Percentiles rank a stretch among this genome's conserved stretches.
Conservation (phyloP, 306 rosid genomes). For the Elaeagnus macrophylla region DNA sequence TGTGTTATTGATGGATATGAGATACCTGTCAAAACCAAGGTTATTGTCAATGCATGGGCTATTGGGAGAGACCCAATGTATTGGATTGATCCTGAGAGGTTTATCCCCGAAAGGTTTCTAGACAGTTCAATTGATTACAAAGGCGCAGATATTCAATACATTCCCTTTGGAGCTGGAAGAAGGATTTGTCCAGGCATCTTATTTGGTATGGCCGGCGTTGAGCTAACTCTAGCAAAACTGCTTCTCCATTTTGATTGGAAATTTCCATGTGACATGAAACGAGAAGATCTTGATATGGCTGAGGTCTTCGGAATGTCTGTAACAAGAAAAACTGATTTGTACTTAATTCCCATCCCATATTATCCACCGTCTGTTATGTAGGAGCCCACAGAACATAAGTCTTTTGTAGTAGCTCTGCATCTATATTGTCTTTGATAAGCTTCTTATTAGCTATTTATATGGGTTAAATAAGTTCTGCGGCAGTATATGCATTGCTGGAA, state of each 20-base stretch:
- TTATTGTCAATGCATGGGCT: slow-evolving; percentile 14
- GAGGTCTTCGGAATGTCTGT: slow-evolving; percentile 1
- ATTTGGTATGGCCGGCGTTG: slow-evolving; percentile 18
- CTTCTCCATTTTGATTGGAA: slow-evolving; percentile 21
- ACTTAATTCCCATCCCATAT: slow-evolving; percentile 10
- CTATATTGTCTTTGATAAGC: neutral
- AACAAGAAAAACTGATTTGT: slow-evolving; percentile 7
- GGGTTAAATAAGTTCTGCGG: no score
- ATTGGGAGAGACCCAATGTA: slow-evolving; percentile 9
- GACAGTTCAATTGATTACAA: slow-evolving; percentile 16
- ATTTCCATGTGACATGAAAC: slow-evolving; percentile 4
- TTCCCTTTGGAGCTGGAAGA: slow-evolving; percentile 25
- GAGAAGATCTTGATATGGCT: slow-evolving; percentile 16
- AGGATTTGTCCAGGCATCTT: slow-evolving; percentile 16
- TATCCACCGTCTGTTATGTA: neutral
- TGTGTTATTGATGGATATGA: slow-evolving; percentile 9
- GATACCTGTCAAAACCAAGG: slow-evolving; percentile 3
- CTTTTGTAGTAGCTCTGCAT: neutral
- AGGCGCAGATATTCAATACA: slow-evolving; percentile 14
- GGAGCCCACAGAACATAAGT: neutral
- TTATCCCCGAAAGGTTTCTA: slow-evolving; percentile 19
- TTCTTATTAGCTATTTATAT: no score
- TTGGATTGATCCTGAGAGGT: slow-evolving; percentile 20
- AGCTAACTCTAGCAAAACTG: slow-evolving; percentile 16
- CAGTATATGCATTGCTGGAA: no score